Conservation (phyloP, 805 yeast species). For the Pichia manshurica region DNA sequence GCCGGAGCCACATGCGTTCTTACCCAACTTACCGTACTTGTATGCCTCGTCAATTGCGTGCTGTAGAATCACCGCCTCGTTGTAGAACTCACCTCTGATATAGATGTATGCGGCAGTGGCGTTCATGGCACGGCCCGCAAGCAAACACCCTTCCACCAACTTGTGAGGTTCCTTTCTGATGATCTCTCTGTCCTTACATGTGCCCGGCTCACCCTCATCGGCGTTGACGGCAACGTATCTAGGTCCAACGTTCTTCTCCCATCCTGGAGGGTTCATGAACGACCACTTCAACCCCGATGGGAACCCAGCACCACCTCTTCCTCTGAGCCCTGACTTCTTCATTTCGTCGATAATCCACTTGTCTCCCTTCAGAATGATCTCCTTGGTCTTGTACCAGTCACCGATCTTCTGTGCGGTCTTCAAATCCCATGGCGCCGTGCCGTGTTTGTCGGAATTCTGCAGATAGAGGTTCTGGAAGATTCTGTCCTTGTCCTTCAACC, state of each 20-base stretch:
- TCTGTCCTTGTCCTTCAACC: conserved; percentile 75
- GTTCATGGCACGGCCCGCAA: conserved; percentile 89
- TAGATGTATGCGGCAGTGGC: conserved; percentile 90
- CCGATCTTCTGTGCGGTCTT: conserved; percentile 75
- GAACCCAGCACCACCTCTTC: conserved; percentile 93
- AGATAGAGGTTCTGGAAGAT: conserved; percentile 77
- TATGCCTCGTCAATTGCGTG: conserved; percentile 85
- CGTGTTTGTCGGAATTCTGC: conserved; percentile 49
- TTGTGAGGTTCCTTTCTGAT: conserved; percentile 89
- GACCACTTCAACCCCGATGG: conserved; percentile 91
- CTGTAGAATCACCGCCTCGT: conserved; percentile 70
- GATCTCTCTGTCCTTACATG: conserved; percentile 89
- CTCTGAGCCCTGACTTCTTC: conserved; percentile 79
- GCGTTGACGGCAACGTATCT: conserved; percentile 86
- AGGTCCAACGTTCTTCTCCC: conserved; percentile 90
- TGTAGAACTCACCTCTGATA: conserved; percentile 86
- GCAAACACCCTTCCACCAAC: conserved; percentile 84
- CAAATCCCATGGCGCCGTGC: conserved; percentile 50
- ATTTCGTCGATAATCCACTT: conserved; percentile 86
- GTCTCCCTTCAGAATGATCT: conserved; percentile 75
- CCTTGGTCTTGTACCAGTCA: conserved; percentile 90
- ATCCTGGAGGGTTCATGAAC: conserved; percentile 91
- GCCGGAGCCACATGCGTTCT: conserved; percentile 83
- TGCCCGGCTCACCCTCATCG: conserved; percentile 94
- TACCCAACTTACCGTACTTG: conserved; percentile 72